phyloP scores from a whole-genome alignment of 768 basidiomycete genomes.

The Xerocomus potaroensis region DNA sequence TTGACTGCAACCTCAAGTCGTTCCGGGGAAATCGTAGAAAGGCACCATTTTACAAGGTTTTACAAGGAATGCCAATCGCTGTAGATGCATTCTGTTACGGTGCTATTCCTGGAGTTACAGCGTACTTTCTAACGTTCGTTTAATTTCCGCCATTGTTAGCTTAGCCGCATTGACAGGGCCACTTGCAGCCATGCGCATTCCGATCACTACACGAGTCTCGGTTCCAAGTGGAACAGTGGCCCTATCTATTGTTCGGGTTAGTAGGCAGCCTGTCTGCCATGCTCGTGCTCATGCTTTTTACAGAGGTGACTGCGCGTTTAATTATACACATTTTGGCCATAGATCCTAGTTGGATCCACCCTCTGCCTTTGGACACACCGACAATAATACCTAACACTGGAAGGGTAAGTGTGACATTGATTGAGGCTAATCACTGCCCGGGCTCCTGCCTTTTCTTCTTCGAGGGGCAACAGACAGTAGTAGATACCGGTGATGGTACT shows the following conservation, averaged over 20 bases:
- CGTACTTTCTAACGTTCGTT: conserved; percentile 84
- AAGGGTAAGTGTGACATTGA: conserved; percentile 85
- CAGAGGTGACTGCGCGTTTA: conserved; percentile 82
- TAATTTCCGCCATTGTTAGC: not conserved
- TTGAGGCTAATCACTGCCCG: conserved; percentile 99
- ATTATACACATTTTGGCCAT: conserved; percentile 91
- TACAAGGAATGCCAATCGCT: conserved; percentile 96
- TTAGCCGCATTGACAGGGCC: conserved; percentile 6
- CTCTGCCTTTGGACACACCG: conserved; percentile 76
- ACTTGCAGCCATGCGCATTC: conserved; percentile 85
- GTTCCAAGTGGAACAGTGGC: conserved; percentile 82
- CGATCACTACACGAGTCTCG: conserved; percentile 92
- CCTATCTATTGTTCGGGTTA: conserved; percentile 90
- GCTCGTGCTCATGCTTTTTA: conserved; percentile 1
- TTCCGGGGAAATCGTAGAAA: conserved; percentile 55
- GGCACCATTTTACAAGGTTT: conserved; percentile 93
- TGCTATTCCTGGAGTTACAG: conserved; percentile 79
- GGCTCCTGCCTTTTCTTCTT: conserved; percentile 94
- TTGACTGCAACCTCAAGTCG: conserved; percentile 44
- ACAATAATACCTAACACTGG: conserved; percentile 74
- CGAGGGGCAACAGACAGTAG: conserved; percentile 83
- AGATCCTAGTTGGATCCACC: conserved; percentile 82
- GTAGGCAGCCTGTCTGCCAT: not conserved
- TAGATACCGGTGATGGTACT: conserved; percentile 80
- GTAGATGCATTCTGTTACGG: conserved; percentile 98